Base-by-base conservation (phyloP, 2,329 filamentous ascomycete genomes). In the Colletotrichum gloeosporioides region DNA sequence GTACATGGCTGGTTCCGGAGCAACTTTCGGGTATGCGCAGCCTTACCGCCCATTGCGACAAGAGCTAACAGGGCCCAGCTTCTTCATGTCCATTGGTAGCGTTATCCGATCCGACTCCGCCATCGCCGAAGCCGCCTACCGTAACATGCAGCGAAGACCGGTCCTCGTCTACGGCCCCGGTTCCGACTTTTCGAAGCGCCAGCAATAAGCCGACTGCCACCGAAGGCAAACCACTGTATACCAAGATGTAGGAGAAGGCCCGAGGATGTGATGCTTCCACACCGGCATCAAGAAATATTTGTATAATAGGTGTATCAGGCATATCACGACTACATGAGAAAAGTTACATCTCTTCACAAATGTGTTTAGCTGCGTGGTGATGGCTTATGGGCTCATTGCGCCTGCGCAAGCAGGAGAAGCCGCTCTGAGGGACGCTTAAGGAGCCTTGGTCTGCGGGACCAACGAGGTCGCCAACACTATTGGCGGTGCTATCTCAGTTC, bases 11-110 rank as follows among this genome's bases (percentile, higher is more conserved):
- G 96, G 95, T 61, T 99, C 96, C 31, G 96, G 96, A 55, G 95
- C 96, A 63, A 99, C 96, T 12, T 99, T 99, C 85, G 97, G 96
- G 96, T 98, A 91, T 78, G 90, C 80, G 69, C 36, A 55, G 15
- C 18, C 36, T 55, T 16, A 31, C 13, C 4, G 9, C 25, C 12
- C 16, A 1, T 36, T 34, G 61, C 53, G 39, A 34, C 10, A n/a
- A 39, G 22, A 44, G 49, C 49, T 69, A 25, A 74, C 49, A 39
- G 1, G 10, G 9, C 71, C 25, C 78, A 93, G 92, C 29, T 98
- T 99, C 88, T 99, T 99, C 90, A 99, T 99, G 97, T 96, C 95
- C 74, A 98, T 99, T 80, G 97, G 97, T 80, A 98, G 95, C 81
- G 96, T 98, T 61, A 98, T 99, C 82, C 94, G 97, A 83, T 96